A percentile compares a stretch with the other conserved stretches of the same genome.
phyloP scores from a whole-genome alignment of 2,329 filamentous ascomycete genomes.

The Xenosphaeropsis pyriputrescens region DNA sequence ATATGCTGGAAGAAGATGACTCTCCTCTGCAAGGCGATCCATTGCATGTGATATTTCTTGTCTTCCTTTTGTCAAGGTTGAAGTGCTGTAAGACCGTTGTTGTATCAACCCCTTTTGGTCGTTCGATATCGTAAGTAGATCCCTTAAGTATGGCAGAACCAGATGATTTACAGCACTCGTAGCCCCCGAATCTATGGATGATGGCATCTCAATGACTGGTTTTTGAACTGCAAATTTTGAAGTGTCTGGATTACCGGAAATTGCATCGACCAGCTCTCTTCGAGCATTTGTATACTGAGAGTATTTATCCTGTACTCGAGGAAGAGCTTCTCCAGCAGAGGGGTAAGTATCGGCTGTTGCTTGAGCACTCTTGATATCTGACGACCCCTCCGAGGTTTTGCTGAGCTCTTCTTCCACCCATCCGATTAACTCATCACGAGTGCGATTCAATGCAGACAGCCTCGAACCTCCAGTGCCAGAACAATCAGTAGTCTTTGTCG shows the following conservation, averaged over 20 bases:
- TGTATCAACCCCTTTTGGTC: slow-evolving; percentile 41
- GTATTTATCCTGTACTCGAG: slow-evolving; percentile 38
- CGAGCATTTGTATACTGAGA: slow-evolving; percentile 33
- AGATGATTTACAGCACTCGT: too few species aligned
- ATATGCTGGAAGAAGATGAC: slow-evolving; percentile 40
- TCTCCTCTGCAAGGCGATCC: slow-evolving; percentile 42
- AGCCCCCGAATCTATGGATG: too few species aligned
- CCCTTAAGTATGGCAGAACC: slow-evolving; percentile 39
- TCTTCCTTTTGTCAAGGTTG: slow-evolving; percentile 31
- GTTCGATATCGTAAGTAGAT: slow-evolving; percentile 34
- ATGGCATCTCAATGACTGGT: too few species aligned
- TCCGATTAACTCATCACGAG: slow-evolving; percentile 43
- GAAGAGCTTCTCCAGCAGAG: not conserved
- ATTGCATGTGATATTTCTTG: slow-evolving; percentile 34
- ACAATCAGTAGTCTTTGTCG: not conserved
- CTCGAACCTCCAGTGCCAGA: slow-evolving; percentile 3
- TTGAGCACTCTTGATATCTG: too few species aligned
- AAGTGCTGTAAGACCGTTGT: slow-evolving; percentile 41
- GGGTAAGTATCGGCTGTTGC: too few species aligned
- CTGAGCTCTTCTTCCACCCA: slow-evolving; percentile 49
- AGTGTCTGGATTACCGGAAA: not conserved
- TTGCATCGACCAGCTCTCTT: slow-evolving; percentile 26
- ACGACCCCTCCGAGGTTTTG: too few species aligned
- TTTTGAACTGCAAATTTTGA: not conserved
- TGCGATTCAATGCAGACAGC: slow-evolving; percentile 35